Percentiles rank a stretch among this genome's conserved stretches.
These are phyloP conservation scores for Entamoeba dispar DNA, from an alignment of 208 protist genomes.

Conservation along the genomic window DNA sequence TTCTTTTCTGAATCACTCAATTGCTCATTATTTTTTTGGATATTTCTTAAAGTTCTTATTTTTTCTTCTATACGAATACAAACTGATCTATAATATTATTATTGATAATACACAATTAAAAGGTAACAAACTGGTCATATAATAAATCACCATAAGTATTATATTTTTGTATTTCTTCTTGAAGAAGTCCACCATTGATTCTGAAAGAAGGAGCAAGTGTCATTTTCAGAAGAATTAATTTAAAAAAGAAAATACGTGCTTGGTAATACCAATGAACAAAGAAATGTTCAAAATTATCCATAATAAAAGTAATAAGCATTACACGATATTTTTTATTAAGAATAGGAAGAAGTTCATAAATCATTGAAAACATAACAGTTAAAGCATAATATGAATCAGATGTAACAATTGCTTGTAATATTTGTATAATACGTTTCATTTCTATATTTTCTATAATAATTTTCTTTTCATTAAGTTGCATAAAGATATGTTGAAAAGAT, in stretches of 20 bases:
- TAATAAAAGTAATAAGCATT: not conserved
- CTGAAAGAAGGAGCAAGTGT: not conserved
- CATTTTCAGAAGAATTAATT: not conserved
- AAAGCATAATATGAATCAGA: not conserved
- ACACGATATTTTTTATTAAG: not conserved
- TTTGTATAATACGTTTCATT: not conserved
- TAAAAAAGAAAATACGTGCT: not conserved
- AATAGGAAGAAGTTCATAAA: not conserved
- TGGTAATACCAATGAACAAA: not conserved
- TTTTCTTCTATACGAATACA: no score
- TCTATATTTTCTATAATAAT: not conserved
- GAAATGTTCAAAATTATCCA: not conserved
- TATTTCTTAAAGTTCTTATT: no score
- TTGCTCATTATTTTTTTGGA: no score
- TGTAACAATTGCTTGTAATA: not conserved
- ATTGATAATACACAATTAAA: no score
- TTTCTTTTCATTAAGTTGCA: not conserved
- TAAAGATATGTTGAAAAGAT: not conserved
- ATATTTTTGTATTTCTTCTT: not conserved
- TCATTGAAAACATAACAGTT: not conserved
- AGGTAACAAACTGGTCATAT: not conserved
- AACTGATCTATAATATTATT: no score
- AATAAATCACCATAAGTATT: not conserved
- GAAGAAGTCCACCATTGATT: not conserved
- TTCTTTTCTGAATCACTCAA: no score